Evolutionary conservation across 495 filamentous ascomycete species (phyloP).

Genomic region (Podospora australis): DNA sequence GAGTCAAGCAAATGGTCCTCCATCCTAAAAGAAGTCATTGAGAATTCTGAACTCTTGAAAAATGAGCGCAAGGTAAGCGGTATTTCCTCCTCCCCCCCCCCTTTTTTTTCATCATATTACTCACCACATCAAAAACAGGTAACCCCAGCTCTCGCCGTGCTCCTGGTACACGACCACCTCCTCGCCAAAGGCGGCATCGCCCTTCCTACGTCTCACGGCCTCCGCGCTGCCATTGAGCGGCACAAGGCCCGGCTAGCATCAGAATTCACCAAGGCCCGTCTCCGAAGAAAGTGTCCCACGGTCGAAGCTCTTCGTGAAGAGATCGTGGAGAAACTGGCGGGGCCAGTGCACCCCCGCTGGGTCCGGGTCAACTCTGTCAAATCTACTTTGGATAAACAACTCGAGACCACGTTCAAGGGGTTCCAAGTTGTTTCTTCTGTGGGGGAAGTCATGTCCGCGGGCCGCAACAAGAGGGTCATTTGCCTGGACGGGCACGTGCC

Average conservation of each 20-base stretch:
- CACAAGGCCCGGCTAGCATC: slow-evolving; percentile 76
- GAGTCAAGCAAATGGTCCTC: slow-evolving; percentile 88
- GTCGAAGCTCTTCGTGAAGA: slow-evolving; percentile 55
- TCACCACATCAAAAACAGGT: slow-evolving; percentile 45
- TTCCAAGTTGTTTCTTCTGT: slow-evolving; percentile 49
- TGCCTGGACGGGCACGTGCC: slow-evolving; percentile 74
- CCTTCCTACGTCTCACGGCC: slow-evolving; percentile 66
- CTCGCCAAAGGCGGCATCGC: slow-evolving; percentile 74
- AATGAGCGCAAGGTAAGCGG: slow-evolving; percentile 71
- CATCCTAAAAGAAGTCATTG: slow-evolving; percentile 79
- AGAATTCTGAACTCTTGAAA: slow-evolving; percentile 60
- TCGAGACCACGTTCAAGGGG: slow-evolving; percentile 58
- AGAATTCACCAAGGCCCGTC: slow-evolving; percentile 72
- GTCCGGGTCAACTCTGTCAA: slow-evolving; percentile 78
- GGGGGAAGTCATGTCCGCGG: slow-evolving; percentile 30
- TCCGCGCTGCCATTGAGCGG: slow-evolving; percentile 64
- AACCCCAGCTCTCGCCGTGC: slow-evolving; percentile 68
- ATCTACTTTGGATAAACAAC: slow-evolving; percentile 59
- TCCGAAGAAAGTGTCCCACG: slow-evolving; percentile 61
- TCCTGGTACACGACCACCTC: slow-evolving; percentile 82
- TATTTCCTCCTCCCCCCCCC: neutral
- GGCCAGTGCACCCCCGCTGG: slow-evolving; percentile 66
- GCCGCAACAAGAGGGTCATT: slow-evolving; percentile 17
- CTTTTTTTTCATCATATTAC: neutral
- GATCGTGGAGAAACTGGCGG: slow-evolving; percentile 39